Conservation (phyloP, 768 basidiomycete species). For the Lentinula edodes region DNA sequence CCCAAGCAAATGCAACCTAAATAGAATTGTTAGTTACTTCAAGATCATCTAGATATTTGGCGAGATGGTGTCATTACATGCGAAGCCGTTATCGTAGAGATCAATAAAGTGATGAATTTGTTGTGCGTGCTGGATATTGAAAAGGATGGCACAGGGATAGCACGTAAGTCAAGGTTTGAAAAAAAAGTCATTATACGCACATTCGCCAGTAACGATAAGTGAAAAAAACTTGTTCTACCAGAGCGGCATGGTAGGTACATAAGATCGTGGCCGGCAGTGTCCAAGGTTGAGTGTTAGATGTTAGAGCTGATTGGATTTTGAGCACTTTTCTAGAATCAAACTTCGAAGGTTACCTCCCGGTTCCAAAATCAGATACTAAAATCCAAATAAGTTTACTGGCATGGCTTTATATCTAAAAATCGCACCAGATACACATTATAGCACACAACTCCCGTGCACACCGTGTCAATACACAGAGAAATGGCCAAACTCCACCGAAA, state of each 20-base stretch:
- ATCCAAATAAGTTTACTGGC: background rate
- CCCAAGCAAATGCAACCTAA: conserved; percentile 1
- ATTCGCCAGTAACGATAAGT: conserved; percentile 1
- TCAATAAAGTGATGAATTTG: background rate
- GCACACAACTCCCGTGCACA: background rate
- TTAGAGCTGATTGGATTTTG: background rate
- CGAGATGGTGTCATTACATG: background rate
- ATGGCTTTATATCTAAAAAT: background rate
- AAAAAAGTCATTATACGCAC: background rate
- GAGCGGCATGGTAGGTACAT: conserved; percentile 1
- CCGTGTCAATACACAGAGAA: conserved; percentile 1
- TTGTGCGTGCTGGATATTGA: background rate
- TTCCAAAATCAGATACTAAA: background rate
- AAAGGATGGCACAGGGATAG: background rate
- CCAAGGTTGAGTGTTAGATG: background rate
- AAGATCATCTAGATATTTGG: background rate
- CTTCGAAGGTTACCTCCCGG: background rate
- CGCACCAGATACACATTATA: conserved; percentile 4
- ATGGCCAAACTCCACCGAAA: background rate
- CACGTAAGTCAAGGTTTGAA: background rate
- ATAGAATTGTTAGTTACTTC: background rate
- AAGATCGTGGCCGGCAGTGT: background rate
- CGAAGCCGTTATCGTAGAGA: background rate
- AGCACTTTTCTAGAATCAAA: background rate
- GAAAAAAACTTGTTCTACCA: conserved; percentile 5